Evolutionary conservation across 352 stramenopile species (phyloP), one percentile per base, ranked within the genome.

Genomic region (Pythium rhizo-oryzae): DNA sequence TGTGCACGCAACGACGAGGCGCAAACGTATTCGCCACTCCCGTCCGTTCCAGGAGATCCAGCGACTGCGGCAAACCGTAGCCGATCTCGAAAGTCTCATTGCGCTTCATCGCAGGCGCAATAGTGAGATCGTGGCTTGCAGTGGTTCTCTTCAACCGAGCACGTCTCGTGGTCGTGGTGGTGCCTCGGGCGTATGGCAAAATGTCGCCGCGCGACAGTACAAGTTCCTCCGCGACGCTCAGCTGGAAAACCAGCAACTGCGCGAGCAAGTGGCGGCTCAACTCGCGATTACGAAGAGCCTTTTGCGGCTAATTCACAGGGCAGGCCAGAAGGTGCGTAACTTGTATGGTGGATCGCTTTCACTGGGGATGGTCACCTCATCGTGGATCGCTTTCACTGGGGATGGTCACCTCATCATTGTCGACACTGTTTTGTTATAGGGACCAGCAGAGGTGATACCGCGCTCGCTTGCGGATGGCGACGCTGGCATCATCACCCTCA

Each of bases 161-260:
- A 4, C 43, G 18, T 50, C 43, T 23, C 11, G 18, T 8, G 19
- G 43, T n/a, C 15, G 43, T 23, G 43, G 18, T 11, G 19, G 43
- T 18, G 46, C 18, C 18, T 24, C 47, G 18, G 9, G 8, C 44
- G 35, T 60, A 16, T 67, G 60, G 60, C 18, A 46, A 33, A 25
- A 15, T n/a, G 50, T 60, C 1, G 60, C 60, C 9, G 37, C 33
- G 23, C 60, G 60, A 13, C 60, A 68, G 51, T 68, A 56, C 33
- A 33, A 68, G 39, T 60, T 49, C 33, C 52, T 68, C 6, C 41
- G 53, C 4, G 41, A 61, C 8, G 50, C 51, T 12, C 50, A 61
- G 18, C 12, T 37, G 3, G 43, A 60, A 51, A 68, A 68, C 33
- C 51, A 68, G 43, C 39, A 51, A 21, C 61, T 68, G 3, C 61